These are phyloP conservation scores for Vanilla planifolia DNA, from an alignment of 106 monocot species.

Conservation along the genomic window DNA sequence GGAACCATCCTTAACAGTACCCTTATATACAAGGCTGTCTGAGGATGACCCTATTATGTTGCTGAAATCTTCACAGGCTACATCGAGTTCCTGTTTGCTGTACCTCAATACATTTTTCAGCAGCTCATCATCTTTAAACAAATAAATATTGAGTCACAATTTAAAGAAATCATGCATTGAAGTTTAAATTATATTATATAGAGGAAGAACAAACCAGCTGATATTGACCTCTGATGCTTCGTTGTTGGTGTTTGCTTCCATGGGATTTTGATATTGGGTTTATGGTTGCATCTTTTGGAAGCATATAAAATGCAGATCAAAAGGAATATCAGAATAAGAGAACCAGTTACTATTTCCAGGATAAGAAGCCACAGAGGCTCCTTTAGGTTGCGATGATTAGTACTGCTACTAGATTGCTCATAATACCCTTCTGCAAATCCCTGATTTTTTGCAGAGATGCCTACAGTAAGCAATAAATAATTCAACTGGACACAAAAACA, in stretches of 20 bases:
- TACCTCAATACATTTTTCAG: conserved; percentile 52
- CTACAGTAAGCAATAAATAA: conserved; percentile 4
- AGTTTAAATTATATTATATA: background rate
- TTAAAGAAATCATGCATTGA: background rate
- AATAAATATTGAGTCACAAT: conserved; percentile 3
- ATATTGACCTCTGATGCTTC: conserved; percentile 30
- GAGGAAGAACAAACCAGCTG: conserved; percentile 42
- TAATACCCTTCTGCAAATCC: conserved; percentile 3
- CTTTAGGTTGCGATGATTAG: conserved; percentile 19
- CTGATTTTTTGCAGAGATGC: conserved; percentile 15
- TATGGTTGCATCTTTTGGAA: conserved; percentile 31
- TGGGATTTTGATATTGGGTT: conserved; percentile 24
- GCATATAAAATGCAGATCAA: conserved; percentile 16
- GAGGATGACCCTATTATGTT: conserved; percentile 88
- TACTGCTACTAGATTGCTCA: conserved; percentile 2
- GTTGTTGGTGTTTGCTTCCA: conserved; percentile 36
- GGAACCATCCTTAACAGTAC: conserved; percentile 67
- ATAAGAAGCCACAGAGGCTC: conserved; percentile 80
- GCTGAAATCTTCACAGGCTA: conserved; percentile 97
- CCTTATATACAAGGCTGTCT: conserved; percentile 76
- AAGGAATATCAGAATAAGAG: conserved; percentile 29
- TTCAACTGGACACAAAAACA: no score
- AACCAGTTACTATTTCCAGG: conserved; percentile 62
- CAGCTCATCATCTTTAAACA: conserved; percentile 43
- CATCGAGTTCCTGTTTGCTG: conserved; percentile 69